phyloP scores from a whole-genome alignment of 441 rosid species.

The Populus hybrid region DNA sequence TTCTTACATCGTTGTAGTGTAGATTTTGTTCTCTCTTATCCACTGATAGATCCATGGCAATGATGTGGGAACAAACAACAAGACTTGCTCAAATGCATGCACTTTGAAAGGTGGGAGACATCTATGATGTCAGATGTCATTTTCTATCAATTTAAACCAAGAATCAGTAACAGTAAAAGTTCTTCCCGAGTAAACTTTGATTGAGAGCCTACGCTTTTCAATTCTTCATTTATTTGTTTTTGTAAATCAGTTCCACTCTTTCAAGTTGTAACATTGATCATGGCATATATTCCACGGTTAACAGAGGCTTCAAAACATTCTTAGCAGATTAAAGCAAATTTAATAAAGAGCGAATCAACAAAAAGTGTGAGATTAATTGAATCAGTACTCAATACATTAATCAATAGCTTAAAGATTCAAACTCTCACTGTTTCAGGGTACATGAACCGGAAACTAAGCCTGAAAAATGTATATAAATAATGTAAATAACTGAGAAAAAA shows the following conservation, averaged over 20 bases:
- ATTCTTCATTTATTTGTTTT: no score
- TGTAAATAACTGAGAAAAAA: not conserved
- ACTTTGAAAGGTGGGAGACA: not conserved
- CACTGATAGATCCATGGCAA: no score
- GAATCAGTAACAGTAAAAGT: not conserved
- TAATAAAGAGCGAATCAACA: not conserved
- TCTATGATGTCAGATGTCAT: not conserved
- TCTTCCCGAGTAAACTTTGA: not conserved
- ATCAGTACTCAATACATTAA: not conserved
- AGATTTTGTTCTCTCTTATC: no score
- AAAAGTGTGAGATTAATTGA: not conserved
- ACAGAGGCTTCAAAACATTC: not conserved
- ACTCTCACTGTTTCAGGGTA: constrained; percentile 15
- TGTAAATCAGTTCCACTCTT: no score
- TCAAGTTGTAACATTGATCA: not conserved
- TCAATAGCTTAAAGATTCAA: not conserved
- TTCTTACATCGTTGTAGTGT: not conserved
- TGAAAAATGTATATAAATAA: not conserved
- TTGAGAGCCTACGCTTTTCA: no score
- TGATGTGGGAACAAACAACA: not conserved
- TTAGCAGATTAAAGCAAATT: not conserved
- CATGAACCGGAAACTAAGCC: constrained; percentile 17
- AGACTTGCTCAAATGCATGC: constrained; percentile 5
- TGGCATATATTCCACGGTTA: not conserved
- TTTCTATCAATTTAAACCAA: not conserved